Base-by-base conservation (phyloP, 805 yeast species). In the Candida berthetii region DNA sequence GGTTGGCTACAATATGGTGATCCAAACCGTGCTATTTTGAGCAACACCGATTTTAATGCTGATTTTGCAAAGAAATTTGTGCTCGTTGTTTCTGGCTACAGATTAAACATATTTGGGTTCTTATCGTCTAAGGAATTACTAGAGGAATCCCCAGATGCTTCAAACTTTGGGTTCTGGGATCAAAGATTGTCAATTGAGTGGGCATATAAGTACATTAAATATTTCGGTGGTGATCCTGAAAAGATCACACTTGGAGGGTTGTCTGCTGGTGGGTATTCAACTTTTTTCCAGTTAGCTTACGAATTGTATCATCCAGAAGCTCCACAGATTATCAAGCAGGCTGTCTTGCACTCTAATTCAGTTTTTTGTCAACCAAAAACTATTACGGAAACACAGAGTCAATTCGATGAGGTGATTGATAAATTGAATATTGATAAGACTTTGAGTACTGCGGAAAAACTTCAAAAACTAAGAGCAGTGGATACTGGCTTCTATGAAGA, bases 221-320 rank as follows among this genome's bases (percentile, higher is more conserved):
- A 64, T 35, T 71, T 74, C 50, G 78, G 78, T 16, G 79, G 78
- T 25, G 68, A 74, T 49, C 58, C 68, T 0, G 57, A 56, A 13
- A 53, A 55, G 31, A 60, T 75, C 27, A 65, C 77, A 0, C 54
- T 71, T 27, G 63, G 68, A 29, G 80, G 80, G 6, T 59, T 72
- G 34, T 62, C 71, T 29, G 75, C 78, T 5, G 80, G 80, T 7
- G 61, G 69, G 13, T 61, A 65, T 41, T 63, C 70, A 5, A 59
- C 69, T 3, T 64, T 65, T 38, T 66, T 62, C 48, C 74, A 69
- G 48, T 42, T 68, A 24, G 66, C 66, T 1, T 68, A 68, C 48
- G 73, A 69, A 45, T 28, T 66, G 10, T 69, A 69, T 46, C 64
- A 69, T 42, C 68, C 69, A 9, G 60, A 64, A 27, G 70, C 31